Percentiles rank a stretch among this genome's conserved stretches.
These are phyloP conservation scores for Colletotrichum orchidophilum DNA, from an alignment of 2,329 filamentous ascomycete species.

Conservation along the genomic window DNA sequence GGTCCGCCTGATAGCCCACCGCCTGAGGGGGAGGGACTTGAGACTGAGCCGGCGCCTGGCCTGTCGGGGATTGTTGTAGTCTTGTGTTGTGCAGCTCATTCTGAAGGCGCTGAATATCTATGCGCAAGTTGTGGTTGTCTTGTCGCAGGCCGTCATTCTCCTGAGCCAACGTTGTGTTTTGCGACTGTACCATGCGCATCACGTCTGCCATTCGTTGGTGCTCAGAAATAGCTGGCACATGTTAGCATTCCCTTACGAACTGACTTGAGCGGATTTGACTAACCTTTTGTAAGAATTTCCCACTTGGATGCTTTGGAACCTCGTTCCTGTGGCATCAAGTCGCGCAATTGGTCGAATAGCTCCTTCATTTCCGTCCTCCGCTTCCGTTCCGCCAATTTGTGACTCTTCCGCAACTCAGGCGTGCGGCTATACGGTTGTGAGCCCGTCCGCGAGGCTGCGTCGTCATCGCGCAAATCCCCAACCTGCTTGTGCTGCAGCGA, in stretches of 20 bases:
- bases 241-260: constrained; percentile 4
- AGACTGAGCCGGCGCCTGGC: constrained; percentile 26
- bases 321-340: constrained; percentile 81
- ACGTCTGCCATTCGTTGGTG: constrained; percentile 64
- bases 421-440: constrained; percentile 84
- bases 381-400: constrained; percentile 87
- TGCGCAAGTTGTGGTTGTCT: constrained; percentile 57
- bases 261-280: constrained; percentile 36
- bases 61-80: constrained; percentile 38
- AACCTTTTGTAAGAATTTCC: constrained; percentile 89
- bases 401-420: constrained; percentile 82
- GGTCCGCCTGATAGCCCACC: constrained; percentile 40
- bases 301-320: constrained; percentile 89
- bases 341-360: constrained; percentile 82
- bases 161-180: constrained; percentile 50
- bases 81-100: constrained; percentile 42
- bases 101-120: constrained; percentile 60
- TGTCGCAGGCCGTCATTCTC: constrained; percentile 61
- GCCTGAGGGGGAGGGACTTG: constrained; percentile 37
- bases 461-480: constrained; percentile 71
- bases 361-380: constrained; percentile 89
- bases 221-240: constrained; percentile 65
- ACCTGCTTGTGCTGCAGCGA: constrained; percentile 79
- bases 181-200: constrained; percentile 56
- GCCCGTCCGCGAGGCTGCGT: constrained; percentile 60